These are phyloP conservation scores for Starmera amethionina DNA, from an alignment of 805 yeast species.

Conservation along the genomic window DNA sequence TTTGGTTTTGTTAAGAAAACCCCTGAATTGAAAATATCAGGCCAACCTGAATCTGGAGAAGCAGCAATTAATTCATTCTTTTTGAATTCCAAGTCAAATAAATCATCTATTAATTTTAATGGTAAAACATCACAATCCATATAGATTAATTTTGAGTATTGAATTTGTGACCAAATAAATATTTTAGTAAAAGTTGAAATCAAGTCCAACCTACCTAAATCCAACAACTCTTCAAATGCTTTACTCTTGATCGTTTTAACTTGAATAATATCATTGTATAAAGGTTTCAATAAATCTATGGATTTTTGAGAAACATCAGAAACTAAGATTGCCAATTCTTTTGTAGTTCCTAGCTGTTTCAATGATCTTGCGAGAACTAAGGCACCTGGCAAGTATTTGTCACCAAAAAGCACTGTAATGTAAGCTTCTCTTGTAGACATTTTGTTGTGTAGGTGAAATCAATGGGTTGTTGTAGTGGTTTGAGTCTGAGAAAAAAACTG, in stretches of 20 bases:
- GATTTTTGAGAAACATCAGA: slow-evolving; percentile 16
- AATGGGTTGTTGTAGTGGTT: too few species aligned
- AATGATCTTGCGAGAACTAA: slow-evolving; percentile 34
- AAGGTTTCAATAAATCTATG: slow-evolving; percentile 2
- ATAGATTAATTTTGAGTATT: slow-evolving; percentile 39
- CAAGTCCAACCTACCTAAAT: slow-evolving; percentile 39
- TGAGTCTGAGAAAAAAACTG: too few species aligned
- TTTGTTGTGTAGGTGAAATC: background rate
- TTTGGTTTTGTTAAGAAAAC: slow-evolving; percentile 52
- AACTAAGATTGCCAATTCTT: slow-evolving; percentile 7
- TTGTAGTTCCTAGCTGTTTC: slow-evolving; percentile 10
- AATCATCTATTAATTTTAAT: slow-evolving; percentile 16
- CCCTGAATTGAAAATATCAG: slow-evolving; percentile 79
- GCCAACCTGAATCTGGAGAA: slow-evolving; percentile 79
- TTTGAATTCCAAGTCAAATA: slow-evolving; percentile 14
- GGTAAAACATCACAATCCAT: slow-evolving; percentile 58
- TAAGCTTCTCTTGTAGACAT: slow-evolving; percentile 20
- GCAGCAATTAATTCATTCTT: slow-evolving; percentile 23
- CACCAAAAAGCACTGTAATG: slow-evolving; percentile 35
- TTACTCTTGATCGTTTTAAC: slow-evolving; percentile 15
- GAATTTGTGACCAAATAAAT: slow-evolving; percentile 33
- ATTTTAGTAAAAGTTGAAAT: slow-evolving; percentile 38
- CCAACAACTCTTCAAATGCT: slow-evolving; percentile 14
- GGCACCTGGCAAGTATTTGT: slow-evolving; percentile 45
- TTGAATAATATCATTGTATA: slow-evolving; percentile 19